phyloP scores from a whole-genome alignment of 1,284 basidiomycete genomes.

The Prillingera fragicola region DNA sequence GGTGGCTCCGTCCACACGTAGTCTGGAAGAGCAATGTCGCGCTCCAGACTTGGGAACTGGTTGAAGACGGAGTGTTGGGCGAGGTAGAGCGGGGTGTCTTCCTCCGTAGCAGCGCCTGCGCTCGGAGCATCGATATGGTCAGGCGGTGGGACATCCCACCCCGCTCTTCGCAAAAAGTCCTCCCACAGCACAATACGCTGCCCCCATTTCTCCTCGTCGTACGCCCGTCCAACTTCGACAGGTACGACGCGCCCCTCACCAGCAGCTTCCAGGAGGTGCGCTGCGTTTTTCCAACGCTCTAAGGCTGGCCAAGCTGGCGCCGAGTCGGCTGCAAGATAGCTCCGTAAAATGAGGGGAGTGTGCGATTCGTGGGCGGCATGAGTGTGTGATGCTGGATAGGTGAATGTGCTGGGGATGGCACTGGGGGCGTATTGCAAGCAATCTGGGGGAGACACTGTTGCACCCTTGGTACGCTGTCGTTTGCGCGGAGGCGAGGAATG shows the following conservation, averaged over 20 bases:
- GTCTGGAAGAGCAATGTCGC: slow-evolving; percentile 76
- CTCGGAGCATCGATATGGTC: slow-evolving; percentile 55
- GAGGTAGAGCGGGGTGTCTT: slow-evolving; percentile 60
- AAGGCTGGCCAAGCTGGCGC: slow-evolving; percentile 55
- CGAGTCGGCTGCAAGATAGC: slow-evolving; percentile 57
- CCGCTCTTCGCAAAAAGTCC: slow-evolving; percentile 60
- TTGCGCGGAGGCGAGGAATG: too few species aligned
- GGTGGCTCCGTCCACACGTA: slow-evolving; percentile 71
- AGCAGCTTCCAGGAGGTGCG: slow-evolving; percentile 62
- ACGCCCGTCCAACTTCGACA: slow-evolving; percentile 81
- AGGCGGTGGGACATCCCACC: slow-evolving; percentile 43
- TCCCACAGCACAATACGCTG: slow-evolving; percentile 76
- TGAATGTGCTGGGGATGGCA: slow-evolving; percentile 46
- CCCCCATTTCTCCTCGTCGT: slow-evolving; percentile 73
- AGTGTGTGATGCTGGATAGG: slow-evolving; percentile 55
- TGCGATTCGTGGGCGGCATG: slow-evolving; percentile 53
- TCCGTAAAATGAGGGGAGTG: slow-evolving; percentile 67
- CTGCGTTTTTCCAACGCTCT: slow-evolving; percentile 60
- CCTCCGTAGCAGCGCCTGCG: slow-evolving; percentile 24
- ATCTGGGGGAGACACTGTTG: slow-evolving; percentile 4
- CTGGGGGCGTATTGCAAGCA: slow-evolving; percentile 24
- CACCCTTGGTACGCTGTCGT: neutral
- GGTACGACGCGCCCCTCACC: slow-evolving; percentile 81
- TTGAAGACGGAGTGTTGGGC: slow-evolving; percentile 81
- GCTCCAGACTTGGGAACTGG: slow-evolving; percentile 72